Percentiles rank a stretch among this genome's conserved stretches.
Conservation (phyloP, 345 rosid genomes). For the Ricinus communis region DNA sequence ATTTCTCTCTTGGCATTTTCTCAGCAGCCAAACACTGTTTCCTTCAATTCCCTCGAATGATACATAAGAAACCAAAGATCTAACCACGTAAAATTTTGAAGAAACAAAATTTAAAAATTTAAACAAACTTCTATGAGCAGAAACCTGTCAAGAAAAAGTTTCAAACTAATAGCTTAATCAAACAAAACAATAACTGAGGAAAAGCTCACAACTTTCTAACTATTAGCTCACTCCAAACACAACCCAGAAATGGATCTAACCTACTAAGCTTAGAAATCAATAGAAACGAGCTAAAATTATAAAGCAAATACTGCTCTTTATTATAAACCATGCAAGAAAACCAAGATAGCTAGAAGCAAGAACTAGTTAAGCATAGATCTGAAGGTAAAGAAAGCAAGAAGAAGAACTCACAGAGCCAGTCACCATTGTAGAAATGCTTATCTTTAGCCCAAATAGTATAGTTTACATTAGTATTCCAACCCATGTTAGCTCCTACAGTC, state of each 20-base stretch:
- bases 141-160: background rate
- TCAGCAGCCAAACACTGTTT: constrained; percentile 11
- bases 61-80: background rate
- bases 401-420: constrained; percentile 81
- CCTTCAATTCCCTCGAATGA: background rate
- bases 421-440: constrained; percentile 84
- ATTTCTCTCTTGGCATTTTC: background rate
- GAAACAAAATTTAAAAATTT: background rate
- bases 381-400: constrained; percentile 16
- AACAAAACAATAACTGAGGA: background rate
- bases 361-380: constrained; percentile 32
- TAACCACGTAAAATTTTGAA: background rate
- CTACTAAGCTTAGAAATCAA: constrained; percentile 11
- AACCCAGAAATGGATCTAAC: constrained; percentile 31
- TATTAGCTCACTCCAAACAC: constrained; percentile 9
- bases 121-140: background rate
- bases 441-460: constrained; percentile 78
- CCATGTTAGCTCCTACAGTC: constrained; percentile 60
- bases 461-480: constrained; percentile 71
- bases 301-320: background rate
- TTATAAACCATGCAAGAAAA: background rate
- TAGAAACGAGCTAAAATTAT: constrained; percentile 1
- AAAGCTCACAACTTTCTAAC: constrained; percentile 7
- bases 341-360: background rate
- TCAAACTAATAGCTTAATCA: background rate